Conservation (phyloP, 2,329 filamentous ascomycete species). For the Aureobasidium sp. region DNA sequence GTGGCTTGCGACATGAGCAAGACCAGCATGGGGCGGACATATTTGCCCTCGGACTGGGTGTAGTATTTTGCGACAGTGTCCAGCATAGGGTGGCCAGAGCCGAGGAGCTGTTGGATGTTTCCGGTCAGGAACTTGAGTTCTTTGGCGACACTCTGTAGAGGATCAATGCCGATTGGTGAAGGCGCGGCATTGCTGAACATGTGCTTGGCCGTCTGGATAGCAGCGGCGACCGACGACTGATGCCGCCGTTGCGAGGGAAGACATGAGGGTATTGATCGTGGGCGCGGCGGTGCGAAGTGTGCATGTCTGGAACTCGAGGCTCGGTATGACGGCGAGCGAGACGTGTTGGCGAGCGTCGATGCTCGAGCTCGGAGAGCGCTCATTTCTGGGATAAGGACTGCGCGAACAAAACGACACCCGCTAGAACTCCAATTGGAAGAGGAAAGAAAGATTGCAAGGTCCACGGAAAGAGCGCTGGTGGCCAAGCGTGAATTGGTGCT, state of each 20-base stretch:
- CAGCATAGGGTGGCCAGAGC: conserved; percentile 87
- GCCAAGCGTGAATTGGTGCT: neutral
- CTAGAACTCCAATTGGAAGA: conserved; percentile 1
- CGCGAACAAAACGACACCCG: conserved; percentile 8
- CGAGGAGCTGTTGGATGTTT: conserved; percentile 87
- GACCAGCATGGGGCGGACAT: conserved; percentile 88
- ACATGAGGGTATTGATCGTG: conserved; percentile 6
- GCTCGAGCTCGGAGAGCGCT: conserved; percentile 27
- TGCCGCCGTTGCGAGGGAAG: conserved; percentile 26
- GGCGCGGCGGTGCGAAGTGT: conserved; percentile 16
- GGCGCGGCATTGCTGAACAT: conserved; percentile 61
- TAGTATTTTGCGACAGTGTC: conserved; percentile 98
- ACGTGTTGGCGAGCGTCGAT: conserved; percentile 27
- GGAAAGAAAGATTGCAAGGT: neutral
- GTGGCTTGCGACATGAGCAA: conserved; percentile 95
- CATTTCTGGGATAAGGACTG: conserved; percentile 23
- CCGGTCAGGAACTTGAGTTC: conserved; percentile 95
- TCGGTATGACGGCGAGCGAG: conserved; percentile 11
- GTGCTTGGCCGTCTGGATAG: conserved; percentile 60
- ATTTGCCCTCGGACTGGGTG: conserved; percentile 92
- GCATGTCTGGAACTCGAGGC: neutral
- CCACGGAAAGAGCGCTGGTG: conserved; percentile 11
- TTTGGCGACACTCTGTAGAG: conserved; percentile 82
- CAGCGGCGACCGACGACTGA: conserved; percentile 63
- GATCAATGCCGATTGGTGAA: conserved; percentile 69